A percentile compares a stretch with the other conserved stretches of the same genome.
Conservation (phyloP, 768 basidiomycete genomes). For the Daedalea quercina region DNA sequence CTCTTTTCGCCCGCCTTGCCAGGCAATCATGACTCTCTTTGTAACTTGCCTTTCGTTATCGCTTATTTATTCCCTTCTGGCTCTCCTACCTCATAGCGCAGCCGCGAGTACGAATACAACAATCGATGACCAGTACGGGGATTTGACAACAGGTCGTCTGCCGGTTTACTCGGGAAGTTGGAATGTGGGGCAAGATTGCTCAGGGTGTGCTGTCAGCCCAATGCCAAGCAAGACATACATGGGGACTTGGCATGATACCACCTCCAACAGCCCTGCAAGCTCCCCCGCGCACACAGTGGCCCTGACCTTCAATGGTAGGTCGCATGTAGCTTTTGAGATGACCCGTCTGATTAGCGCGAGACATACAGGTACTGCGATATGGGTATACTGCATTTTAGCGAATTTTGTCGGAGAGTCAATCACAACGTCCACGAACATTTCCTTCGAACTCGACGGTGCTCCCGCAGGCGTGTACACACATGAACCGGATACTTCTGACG, state of each 20-base stretch:
- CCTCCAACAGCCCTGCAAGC: neutral
- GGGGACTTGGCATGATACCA: constrained; percentile 3
- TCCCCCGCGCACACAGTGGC: neutral
- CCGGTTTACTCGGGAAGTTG: constrained; percentile 1
- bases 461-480: neutral
- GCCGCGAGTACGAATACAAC: constrained; percentile 1
- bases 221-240: neutral
- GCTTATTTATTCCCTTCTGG: neutral
- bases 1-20: too few relatives aligned
- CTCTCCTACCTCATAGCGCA: neutral
- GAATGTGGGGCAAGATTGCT: neutral
- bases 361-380: constrained; percentile 8
- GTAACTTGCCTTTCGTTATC: neutral
- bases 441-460: constrained; percentile 5
- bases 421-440: constrained; percentile 5
- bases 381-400: constrained; percentile 9
- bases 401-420: neutral
- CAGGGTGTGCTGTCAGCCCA: neutral
- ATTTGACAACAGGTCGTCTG: constrained; percentile 3
- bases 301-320: neutral
- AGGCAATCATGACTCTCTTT: too few relatives aligned
- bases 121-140: constrained; percentile 11
- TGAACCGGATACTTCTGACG: neutral
- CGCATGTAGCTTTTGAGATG: neutral
- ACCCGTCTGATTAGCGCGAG: neutral